Evolutionary conservation across 2,329 filamentous ascomycete species (phyloP), one percentile per base, ranked within the genome.

Genomic region (Xenoacremonium recifei): DNA sequence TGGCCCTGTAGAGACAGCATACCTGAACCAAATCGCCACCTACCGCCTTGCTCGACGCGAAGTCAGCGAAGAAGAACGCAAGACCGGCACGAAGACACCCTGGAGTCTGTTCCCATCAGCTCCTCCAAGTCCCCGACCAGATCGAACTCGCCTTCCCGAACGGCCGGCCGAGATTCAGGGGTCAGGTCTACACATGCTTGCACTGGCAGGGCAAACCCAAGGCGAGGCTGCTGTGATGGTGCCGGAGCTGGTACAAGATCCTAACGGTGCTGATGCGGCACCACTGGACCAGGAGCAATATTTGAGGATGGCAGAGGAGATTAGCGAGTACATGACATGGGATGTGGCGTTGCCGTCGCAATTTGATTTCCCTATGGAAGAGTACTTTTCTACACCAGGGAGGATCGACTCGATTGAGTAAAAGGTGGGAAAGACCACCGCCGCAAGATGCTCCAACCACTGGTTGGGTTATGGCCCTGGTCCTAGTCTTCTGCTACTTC

Each of bases 271-370:
- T 9, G 23, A 27, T 7, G 9, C 23, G 7, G 9, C 13, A 13
- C 23, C 7, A 27, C 13, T 25, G 3, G 37, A 25, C 9, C 37
- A 39, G 16, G 37, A 34, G 19, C 37, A 39, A 6, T 39, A 33
- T 21, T 18, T 39, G n/a, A 25, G 37, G 2, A 33, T 39, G 37
- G 37, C 37, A 7, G 37, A 39, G 7, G 37, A 39, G 21, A 39
- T 39, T 15, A 39, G 37, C 16, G 37, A 39, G n/a, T 39, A 34
- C 10, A 39, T 39, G 37, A 39, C 19, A 4, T 34, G 37, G 37
- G 37, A 39, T 19, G 12, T 39, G 15, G 13, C 37, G 12, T 12
- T 39, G 5, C 17, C 37, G 12, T 33, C 29, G 5, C 37, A 39
- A 17, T 39, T 39, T 33, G 37, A 39, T 20, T 33, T 39, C 30